A percentile compares a stretch with the other conserved stretches of the same genome.
These are phyloP conservation scores for Rutstroemia sp. DNA, from an alignment of 2,329 filamentous ascomycete species.

Conservation along the genomic window DNA sequence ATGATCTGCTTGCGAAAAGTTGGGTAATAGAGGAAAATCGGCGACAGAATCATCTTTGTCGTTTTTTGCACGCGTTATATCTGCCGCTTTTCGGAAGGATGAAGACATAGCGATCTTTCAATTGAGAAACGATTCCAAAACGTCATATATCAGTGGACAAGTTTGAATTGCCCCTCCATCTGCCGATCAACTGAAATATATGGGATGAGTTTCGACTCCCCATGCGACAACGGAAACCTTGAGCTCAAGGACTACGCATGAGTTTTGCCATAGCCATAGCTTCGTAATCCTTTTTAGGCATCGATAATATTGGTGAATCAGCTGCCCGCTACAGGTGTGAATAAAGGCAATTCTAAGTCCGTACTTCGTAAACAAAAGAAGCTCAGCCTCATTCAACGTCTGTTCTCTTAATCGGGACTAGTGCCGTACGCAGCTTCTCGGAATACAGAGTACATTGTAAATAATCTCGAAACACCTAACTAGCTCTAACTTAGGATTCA, in stretches of 20 bases:
- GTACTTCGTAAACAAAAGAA: neutral
- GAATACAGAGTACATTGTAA: neutral
- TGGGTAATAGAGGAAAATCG: conserved; percentile 17
- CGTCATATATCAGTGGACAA: neutral
- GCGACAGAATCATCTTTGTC: conserved; percentile 5
- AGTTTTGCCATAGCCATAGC: neutral
- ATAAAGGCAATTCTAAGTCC: too few relatives aligned
- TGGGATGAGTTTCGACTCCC: neutral
- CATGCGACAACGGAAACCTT: neutral
- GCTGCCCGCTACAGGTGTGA: neutral
- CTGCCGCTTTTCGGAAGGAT: conserved; percentile 14
- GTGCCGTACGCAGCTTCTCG: conserved; percentile 6
- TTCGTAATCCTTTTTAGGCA: neutral
- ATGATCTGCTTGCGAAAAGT: conserved; percentile 12
- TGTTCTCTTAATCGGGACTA: conserved; percentile 3
- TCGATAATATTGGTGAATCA: neutral
- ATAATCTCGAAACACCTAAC: neutral
- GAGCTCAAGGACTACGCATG: neutral
- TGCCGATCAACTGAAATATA: neutral
- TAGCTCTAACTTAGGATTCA: neutral
- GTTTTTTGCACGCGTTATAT: conserved; percentile 21
- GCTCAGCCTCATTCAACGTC: conserved; percentile 6
- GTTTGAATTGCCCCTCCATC: neutral
- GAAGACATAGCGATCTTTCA: conserved; percentile 13
- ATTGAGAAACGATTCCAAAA: conserved; percentile 2